A percentile compares a stretch with the other conserved stretches of the same genome.
Evolutionary conservation across 2,329 filamentous ascomycete genomes (phyloP).

Genomic region (Neoascochyta sp.): DNA sequence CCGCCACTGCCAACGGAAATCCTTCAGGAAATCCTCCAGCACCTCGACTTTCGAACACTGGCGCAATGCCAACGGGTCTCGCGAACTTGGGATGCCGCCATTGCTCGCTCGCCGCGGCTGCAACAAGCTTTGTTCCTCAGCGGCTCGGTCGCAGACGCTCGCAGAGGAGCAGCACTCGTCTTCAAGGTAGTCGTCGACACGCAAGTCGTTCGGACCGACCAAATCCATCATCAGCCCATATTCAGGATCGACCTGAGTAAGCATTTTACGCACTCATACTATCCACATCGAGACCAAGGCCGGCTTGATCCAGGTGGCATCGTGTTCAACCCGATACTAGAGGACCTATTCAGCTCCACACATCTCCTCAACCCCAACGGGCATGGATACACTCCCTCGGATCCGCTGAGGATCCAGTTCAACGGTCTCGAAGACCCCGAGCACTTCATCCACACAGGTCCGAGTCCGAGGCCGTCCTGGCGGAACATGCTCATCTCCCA

Average conservation of each 20-base stretch:
- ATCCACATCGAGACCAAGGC: constrained; percentile 3
- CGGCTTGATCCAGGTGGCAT: constrained; percentile 1
- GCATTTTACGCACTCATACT: constrained; percentile 1
- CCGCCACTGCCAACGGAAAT: constrained; percentile 8
- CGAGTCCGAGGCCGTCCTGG: too few species aligned
- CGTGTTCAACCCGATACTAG: constrained; percentile 8
- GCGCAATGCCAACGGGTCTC: constrained; percentile 8
- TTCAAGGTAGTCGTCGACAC: constrained; percentile 10
- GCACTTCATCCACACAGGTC: too few species aligned
- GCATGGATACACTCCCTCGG: too few species aligned
- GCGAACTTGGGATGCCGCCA: constrained; percentile 5
- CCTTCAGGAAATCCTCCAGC: constrained; percentile 3
- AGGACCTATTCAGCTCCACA: constrained; percentile 7
- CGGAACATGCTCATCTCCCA: constrained; percentile 8
- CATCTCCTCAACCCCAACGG: too few species aligned
- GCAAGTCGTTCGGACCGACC: constrained; percentile 1
- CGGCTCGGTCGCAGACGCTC: constrained; percentile 1
- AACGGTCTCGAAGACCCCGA: too few species aligned
- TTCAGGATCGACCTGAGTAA: constrained; percentile 7
- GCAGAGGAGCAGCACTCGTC: constrained; percentile 6
- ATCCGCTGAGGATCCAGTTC: too few species aligned
- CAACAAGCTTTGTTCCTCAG: constrained; percentile 8
- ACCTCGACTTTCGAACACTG: constrained; percentile 9
- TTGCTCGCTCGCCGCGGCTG: constrained; percentile 7
- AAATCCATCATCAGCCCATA: constrained; percentile 4